These are phyloP conservation scores for Calycina marina DNA, from an alignment of 2,329 filamentous ascomycete genomes.

Conservation along the genomic window DNA sequence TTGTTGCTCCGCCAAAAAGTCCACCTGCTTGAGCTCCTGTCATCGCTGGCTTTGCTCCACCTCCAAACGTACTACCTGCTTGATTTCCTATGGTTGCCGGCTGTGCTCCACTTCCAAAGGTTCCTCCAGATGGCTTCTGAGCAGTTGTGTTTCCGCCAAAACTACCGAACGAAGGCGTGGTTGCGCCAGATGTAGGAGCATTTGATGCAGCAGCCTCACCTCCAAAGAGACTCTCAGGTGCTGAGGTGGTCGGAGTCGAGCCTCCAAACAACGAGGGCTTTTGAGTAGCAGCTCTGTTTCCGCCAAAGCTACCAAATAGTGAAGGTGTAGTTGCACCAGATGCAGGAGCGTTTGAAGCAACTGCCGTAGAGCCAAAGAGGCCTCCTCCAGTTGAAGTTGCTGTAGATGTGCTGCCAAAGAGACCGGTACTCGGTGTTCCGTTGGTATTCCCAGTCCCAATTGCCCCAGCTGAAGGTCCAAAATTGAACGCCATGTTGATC, in stretches of 20 bases:
- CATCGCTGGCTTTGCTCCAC: too few species aligned
- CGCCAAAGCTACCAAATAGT: conserved; percentile 3
- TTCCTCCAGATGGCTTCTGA: too few species aligned
- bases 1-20: conserved; percentile 18
- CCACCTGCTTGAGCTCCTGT: too few species aligned
- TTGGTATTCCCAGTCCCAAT: neutral
- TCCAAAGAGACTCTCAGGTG: neutral
- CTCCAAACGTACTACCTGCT: too few species aligned
- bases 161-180: conserved; percentile 2
- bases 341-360: neutral
- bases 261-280: conserved; percentile 4
- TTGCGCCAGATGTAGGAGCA: neutral
- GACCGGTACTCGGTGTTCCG: conserved; percentile 5
- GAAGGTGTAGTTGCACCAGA: neutral
- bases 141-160: conserved; percentile 1
- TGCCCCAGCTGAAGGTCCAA: neutral
- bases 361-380: conserved; percentile 10
- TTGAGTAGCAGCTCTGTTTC: conserved; percentile 1
- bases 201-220: neutral
- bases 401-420: conserved; percentile 17
- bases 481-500: neutral
- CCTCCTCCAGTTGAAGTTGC: conserved; percentile 5
- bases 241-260: neutral
- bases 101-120: too few species aligned
- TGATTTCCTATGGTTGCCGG: too few species aligned